A percentile compares a stretch with the other conserved stretches of the same genome.
Conservation (phyloP, 305 asterid genomes). For the Euphrasia arctica region DNA sequence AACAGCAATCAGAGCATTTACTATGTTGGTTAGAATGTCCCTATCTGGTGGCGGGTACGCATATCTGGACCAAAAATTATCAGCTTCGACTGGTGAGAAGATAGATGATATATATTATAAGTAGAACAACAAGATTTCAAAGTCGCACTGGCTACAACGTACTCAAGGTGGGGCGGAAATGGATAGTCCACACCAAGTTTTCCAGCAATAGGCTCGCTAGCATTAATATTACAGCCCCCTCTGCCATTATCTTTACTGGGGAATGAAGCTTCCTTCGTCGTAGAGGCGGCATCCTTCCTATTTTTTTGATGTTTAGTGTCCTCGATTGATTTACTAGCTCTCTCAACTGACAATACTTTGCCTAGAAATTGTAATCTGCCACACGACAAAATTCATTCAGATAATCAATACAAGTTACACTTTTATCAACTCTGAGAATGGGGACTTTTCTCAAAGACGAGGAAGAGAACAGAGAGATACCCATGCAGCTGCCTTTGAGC, state of each 20-base stretch:
- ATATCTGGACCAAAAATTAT: constrained; percentile 55
- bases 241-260: constrained; percentile 2
- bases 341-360: constrained; percentile 65
- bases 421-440: neutral
- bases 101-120: neutral
- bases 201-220: constrained; percentile 66
- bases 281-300: neutral
- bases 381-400: constrained; percentile 10
- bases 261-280: neutral
- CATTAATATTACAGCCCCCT: neutral
- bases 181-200: constrained; percentile 90
- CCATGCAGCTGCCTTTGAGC: constrained; percentile 83
- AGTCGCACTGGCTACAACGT: constrained; percentile 32
- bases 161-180: constrained; percentile 94
- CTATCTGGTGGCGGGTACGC: constrained; percentile 97
- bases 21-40: constrained; percentile 81
- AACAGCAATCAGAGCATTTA: constrained; percentile 95
- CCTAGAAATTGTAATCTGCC: constrained; percentile 80
- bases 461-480: constrained; percentile 32
- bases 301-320: constrained; percentile 31
- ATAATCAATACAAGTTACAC: neutral
- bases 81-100: constrained; percentile 22
- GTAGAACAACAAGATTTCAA: neutral
- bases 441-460: neutral
- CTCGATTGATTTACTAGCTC: constrained; percentile 46